These are phyloP conservation scores for Citrus australasica DNA, from an alignment of 345 rosid genomes.

Conservation along the genomic window DNA sequence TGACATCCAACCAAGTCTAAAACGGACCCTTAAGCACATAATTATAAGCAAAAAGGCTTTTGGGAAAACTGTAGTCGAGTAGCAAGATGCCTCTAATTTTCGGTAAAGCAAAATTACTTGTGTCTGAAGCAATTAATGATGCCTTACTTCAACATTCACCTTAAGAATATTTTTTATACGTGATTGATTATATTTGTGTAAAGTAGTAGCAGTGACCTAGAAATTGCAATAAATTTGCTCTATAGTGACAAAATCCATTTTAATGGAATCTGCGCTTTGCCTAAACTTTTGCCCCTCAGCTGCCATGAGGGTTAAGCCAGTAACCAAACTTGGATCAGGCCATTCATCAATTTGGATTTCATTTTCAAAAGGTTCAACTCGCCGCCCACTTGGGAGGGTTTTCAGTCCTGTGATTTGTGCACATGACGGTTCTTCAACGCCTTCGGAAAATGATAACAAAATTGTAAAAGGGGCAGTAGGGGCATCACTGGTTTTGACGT, in stretches of 20 bases:
- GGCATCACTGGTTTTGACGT: slow-evolving; percentile 46
- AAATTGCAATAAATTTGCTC: not conserved
- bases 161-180: not conserved
- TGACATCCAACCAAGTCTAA: too few species aligned
- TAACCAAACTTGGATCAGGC: slow-evolving; percentile 15
- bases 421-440: slow-evolving; percentile 13
- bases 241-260: not conserved
- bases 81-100: too few species aligned
- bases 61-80: too few species aligned
- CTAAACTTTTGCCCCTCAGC: slow-evolving; percentile 21
- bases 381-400: slow-evolving; percentile 2
- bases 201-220: too few species aligned
- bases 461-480: slow-evolving; percentile 18
- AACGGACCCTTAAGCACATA: too few species aligned
- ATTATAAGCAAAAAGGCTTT: too few species aligned
- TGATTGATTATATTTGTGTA: not conserved
- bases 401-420: slow-evolving; percentile 16
- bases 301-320: slow-evolving; percentile 8
- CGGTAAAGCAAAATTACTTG: slow-evolving; percentile 20
- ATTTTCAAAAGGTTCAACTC: not conserved
- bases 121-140: slow-evolving; percentile 30
- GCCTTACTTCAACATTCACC: slow-evolving; percentile 37
- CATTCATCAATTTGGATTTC: slow-evolving; percentile 1
- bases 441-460: slow-evolving; percentile 1
- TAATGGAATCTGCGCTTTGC: slow-evolving; percentile 37